phyloP scores from a whole-genome alignment of 1,139 yeast species.

The Saccharomyces hybrid region DNA sequence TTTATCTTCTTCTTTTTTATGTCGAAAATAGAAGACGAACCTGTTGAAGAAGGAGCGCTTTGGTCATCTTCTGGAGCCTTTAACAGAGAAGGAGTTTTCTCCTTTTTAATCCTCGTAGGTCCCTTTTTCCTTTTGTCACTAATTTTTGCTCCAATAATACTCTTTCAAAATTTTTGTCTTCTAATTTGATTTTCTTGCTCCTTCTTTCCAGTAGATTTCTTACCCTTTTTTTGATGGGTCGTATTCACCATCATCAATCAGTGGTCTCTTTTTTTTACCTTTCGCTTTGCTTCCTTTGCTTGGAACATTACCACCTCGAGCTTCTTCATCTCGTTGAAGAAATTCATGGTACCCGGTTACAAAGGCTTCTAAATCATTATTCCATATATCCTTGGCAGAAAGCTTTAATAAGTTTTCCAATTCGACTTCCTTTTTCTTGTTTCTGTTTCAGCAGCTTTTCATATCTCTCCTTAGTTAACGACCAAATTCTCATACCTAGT shows the following conservation, averaged over 20 bases:
- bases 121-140: constrained; percentile 19
- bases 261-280: constrained; percentile 30
- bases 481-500: constrained; percentile 87
- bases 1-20: constrained; percentile 13
- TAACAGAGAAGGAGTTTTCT: constrained; percentile 12
- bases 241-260: constrained; percentile 28
- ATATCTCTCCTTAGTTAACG: constrained; percentile 82
- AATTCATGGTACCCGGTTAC: constrained; percentile 59
- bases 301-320: constrained; percentile 29
- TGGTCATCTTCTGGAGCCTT: constrained; percentile 1
- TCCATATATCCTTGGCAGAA: constrained; percentile 87
- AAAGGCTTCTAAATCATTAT: constrained; percentile 69
- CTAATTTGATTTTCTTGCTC: constrained; percentile 20
- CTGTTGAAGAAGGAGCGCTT: constrained; percentile 7
- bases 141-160: constrained; percentile 26
- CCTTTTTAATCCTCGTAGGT: constrained; percentile 22
- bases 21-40: constrained; percentile 18
- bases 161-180: constrained; percentile 28
- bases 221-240: constrained; percentile 26
- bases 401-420: constrained; percentile 57
- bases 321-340: constrained; percentile 45
- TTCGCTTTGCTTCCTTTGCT: constrained; percentile 22
- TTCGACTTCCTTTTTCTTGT: constrained; percentile 67
- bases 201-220: constrained; percentile 11
- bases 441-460: constrained; percentile 68